Evolutionary conservation across 371 early-diverging fungal species (phyloP).

Genomic region (Mucor plumbeus): DNA sequence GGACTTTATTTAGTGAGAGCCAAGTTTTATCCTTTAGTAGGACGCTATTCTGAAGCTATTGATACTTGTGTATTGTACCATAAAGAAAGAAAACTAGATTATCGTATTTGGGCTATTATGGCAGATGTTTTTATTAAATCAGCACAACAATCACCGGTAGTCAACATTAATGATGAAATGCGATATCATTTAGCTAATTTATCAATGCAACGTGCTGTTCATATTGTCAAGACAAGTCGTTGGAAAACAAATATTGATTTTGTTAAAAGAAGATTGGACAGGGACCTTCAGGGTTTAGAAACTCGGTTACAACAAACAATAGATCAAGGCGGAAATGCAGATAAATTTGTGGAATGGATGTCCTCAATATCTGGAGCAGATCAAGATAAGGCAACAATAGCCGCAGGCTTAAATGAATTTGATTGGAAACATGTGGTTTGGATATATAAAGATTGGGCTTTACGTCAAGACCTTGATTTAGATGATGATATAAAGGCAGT

Average conservation of each 20-base stretch:
- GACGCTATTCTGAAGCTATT: constrained; percentile 40
- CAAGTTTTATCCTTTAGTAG: constrained; percentile 39
- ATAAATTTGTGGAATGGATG: constrained; percentile 42
- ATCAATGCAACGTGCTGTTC: constrained; percentile 38
- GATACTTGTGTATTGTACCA: constrained; percentile 39
- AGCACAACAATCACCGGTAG: not conserved
- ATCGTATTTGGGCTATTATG: constrained; percentile 40
- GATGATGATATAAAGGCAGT: constrained; percentile 28
- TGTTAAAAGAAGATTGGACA: constrained; percentile 38
- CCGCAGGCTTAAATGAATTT: constrained; percentile 31
- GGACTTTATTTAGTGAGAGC: constrained; percentile 40
- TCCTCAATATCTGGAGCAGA: not conserved
- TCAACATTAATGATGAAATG: constrained; percentile 21
- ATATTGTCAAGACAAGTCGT: constrained; percentile 38
- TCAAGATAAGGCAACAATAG: constrained; percentile 1
- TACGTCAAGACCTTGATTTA: constrained; percentile 26
- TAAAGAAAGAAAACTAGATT: constrained; percentile 41
- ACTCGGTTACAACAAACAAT: constrained; percentile 13
- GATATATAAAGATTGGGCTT: constrained; percentile 38
- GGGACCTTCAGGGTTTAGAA: constrained; percentile 30
- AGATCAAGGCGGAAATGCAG: constrained; percentile 30
- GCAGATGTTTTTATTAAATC: constrained; percentile 31
- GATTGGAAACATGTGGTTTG: constrained; percentile 41
- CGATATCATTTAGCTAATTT: constrained; percentile 43
- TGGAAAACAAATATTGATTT: constrained; percentile 39